Evolutionary conservation across 345 rosid genomes (phyloP), one percentile per base, ranked within the genome.

Genomic region (Luvunga scandens): DNA sequence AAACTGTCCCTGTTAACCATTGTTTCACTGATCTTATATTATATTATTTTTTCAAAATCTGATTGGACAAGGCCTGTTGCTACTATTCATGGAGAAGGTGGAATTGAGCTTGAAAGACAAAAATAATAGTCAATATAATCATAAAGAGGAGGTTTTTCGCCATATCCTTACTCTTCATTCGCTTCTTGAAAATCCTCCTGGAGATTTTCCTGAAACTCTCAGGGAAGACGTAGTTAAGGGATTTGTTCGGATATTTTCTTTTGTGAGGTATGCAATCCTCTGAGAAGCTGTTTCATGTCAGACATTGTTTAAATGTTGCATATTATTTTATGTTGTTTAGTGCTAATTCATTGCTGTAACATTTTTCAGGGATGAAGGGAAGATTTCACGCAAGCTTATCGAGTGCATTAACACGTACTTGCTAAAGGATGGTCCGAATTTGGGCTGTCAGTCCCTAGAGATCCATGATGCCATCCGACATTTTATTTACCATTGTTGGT

Each of bases 401-500:
- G 98, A 93, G 85, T 93, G 99, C 78, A 73, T 92, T 53, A 95
- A 93, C 77, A 84, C 84, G 4, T 89, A 84, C 84, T 86, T 95
- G 89, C 85, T 91, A 72, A 91, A 88, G 84, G 94, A 93, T 82
- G 98, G 98, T 75, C 96, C 97, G n/a, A 92, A 95, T 82, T 85
- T 95, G 80, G 93, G 95, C n/a, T 73, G 83, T 78, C 84, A 80
- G 57, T 86, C 90, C 48, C 69, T 92, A 81, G 90, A 91, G 83
- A 89, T 95, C 81, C 96, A 92, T 75, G 85, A 84, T 81, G 87
- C 96, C 9, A 75, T 85, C 75, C 87, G 83, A 66, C 89, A 88
- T 53, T 90, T 87, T 85, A 87, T 92, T 59, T 90, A 87, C 53
- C 90, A 80, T 61, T 87, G 84, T 84, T 95, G 94, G 98, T 79